Base-by-base conservation (phyloP, 108 stramenopile genomes). In the Cylindrotheca fusiformis region DNA sequence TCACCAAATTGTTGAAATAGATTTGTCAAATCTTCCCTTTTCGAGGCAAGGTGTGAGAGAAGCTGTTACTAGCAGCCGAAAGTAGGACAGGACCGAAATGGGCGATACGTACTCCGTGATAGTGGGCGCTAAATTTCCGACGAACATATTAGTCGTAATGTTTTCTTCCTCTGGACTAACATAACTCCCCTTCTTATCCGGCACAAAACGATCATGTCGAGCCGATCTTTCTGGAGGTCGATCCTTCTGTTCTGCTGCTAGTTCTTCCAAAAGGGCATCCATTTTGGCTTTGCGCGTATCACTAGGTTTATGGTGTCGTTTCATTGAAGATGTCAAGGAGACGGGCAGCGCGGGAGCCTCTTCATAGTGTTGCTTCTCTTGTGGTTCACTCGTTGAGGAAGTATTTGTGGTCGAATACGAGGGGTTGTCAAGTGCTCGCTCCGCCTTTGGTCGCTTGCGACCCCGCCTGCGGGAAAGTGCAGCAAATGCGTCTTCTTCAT, bases 1-100 rank as follows among this genome's bases (percentile, higher is more conserved):
- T 85, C 85, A 82, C 95, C 95, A 81, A 91, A 96, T 67, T 88
- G 81, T 14, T 79, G 55, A 66, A 96, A 96, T 5, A 84, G 65
- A 52, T 90, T 85, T 48, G 76, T 69, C 17, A 71, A 19, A 19
- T 63, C 70, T 33, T 63, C 31, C 25, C 63, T 63, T n/a, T 3
- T 0, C 48, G 4, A 23, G 0, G 41, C 5, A 46, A 23, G 12
- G 44, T 12, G 8, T 44, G 12, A 44, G 14, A 44, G 14, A 8
- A 8, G 14, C 12, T 12, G 14, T 12, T 12, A 12, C 14, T 44
- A 44, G 14, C 44, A 44, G 14, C 14, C 44, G 14, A 44, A 44
- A 44, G 44, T 44, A 12, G 44, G 44, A 12, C 44, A 44, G 32
- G 22, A 41, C 10, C 4, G 33, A 58, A 58, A 58, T 8, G 22